Conservation (phyloP, 495 filamentous ascomycete genomes). For the Daldinia childiae region DNA sequence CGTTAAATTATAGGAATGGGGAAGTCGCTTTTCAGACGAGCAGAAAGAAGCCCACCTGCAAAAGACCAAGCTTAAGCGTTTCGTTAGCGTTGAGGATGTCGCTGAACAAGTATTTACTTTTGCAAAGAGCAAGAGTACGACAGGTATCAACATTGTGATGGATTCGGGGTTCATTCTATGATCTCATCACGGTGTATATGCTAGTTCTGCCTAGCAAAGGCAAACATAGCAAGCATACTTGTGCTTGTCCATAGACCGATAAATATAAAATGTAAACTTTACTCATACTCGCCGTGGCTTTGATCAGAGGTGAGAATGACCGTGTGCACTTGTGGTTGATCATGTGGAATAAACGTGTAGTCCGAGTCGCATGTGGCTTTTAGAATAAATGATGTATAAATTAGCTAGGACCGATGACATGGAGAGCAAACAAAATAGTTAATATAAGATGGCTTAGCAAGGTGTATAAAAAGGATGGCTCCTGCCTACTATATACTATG, state of each 20-base stretch:
- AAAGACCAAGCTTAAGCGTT: conserved; percentile 60
- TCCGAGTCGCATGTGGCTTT: background rate
- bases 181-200: background rate
- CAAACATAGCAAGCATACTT: background rate
- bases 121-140: conserved; percentile 52
- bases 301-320: no score
- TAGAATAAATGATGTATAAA: background rate
- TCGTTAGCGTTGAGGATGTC: conserved; percentile 63
- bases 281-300: no score
- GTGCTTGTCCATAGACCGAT: background rate
- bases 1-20: conserved; percentile 59
- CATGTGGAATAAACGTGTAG: background rate
- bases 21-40: conserved; percentile 57
- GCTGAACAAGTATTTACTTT: conserved; percentile 58
- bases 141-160: conserved; percentile 56
- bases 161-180: conserved; percentile 53
- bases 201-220: background rate
- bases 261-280: background rate
- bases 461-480: background rate
- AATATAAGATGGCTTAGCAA: background rate
- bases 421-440: background rate
- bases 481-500: background rate
- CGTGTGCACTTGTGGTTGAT: background rate
- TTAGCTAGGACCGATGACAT: background rate
- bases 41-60: conserved; percentile 52